Evolutionary conservation across 352 stramenopile species (phyloP), one percentile per base, ranked within the genome.

Genomic region (Phytophthora ohioensis): DNA sequence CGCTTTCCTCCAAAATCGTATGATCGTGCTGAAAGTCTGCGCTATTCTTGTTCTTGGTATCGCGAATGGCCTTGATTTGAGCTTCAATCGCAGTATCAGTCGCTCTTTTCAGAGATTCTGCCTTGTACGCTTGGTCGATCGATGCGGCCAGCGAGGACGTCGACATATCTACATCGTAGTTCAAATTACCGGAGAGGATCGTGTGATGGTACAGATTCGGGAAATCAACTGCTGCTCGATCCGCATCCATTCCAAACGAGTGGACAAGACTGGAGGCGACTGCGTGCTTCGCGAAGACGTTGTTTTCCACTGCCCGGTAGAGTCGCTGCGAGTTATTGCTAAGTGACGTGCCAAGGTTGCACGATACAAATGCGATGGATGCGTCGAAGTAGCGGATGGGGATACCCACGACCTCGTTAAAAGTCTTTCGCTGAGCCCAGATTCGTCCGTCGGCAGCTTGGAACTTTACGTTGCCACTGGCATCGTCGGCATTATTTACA

Each of bases 131-230:
- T 66, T 93, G 85, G 12, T 94, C 84, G 27, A 96, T 80, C 7
- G 76, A 65, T 13, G 69, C 63, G 3, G 69, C 38, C 17, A 94
- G 62, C 2, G 49, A 68, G 4, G 71, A 63, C 0, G 62, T 73
- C 9, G 78, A 71, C 72, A 92, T 78, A 42, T 88, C 79, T 2
- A 95, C 61, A 45, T 90, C 82, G 67, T 93, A 95, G 52, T 94
- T 93, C 15, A 95, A 64, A 56, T 95, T 95, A 10, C 88, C 87
- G 0, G 84, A 85, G 12, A 96, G 52, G 47, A 96, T 89, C 12
- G 87, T 96, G 71, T 96, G 88, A 46, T 96, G 87, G 17, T 93
- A 96, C 8, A 94, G 60, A 69, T 94, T 91, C 21, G 87, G 88
- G 45, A 96, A 94, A 60, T 96, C 87, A 21, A 94, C 81, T 4